Base-by-base conservation (phyloP, 2,329 filamentous ascomycete species). In the Cladosporium sp. region DNA sequence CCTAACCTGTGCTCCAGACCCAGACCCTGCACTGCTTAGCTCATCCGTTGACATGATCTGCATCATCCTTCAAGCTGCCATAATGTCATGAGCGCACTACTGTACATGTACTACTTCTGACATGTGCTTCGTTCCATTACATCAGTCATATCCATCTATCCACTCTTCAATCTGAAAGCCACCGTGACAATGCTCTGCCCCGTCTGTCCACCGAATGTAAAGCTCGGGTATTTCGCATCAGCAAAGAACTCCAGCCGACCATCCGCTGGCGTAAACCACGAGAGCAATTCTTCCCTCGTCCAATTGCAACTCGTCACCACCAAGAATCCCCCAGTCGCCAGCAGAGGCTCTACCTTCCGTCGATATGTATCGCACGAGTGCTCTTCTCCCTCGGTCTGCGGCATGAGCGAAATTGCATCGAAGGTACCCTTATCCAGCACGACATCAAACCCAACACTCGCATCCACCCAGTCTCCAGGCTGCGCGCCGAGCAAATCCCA, bases 351-450 rank as follows among this genome's bases (percentile, higher is more conserved):
- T 34, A 94, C 88, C 61, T 87, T 86, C 56, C 84, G 83, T 57
- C 86, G 85, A 79, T 99, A 99, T 3, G 84, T 84, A 76, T 96
- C 91, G 75, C 88, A 91, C 16, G 72, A 72, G 57, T 75, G 70
- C n/a, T 59, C 62, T n/a, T 32, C 32, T 5, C 61, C 64, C 21
- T 67, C 59, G 25, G 66, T 57, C 5, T 63, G 63, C 21, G 70
- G 67, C 74, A 76, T 76, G n/a, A 98, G 81, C 58, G 89, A 93
- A 36, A 99, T 90, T 13, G 95, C 95, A 81, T 99, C 95, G 76
- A 98, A 99, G 0, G 95, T 99, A 53, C 95, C 95, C 80, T 99
- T 99, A 79, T 99, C 95, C n/a, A 97, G 85, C 0, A 97, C 89
- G 0, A 97, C 87, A 78, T 98, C 93, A 81, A 93, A 98, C 0